Evolutionary conservation across 1,284 basidiomycete species (phyloP).

Genomic region (Microstroma glucosiphilum): DNA sequence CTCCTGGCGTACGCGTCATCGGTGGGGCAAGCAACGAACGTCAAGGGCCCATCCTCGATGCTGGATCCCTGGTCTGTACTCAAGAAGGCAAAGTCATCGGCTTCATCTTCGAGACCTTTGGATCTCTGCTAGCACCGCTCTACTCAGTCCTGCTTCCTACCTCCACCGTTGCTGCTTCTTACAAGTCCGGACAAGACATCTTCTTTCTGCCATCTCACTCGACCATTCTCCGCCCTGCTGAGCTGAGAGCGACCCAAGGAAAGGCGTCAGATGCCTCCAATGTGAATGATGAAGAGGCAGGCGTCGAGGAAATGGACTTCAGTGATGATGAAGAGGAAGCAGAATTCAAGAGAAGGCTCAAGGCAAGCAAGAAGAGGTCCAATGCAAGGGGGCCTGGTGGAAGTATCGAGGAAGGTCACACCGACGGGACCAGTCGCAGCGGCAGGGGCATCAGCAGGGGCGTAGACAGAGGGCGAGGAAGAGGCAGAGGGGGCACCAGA

Average conservation of each 20-base stretch:
- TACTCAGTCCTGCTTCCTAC: conserved; percentile 4
- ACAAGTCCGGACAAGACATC: not conserved
- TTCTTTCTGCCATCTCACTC: not conserved
- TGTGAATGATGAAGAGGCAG: conserved; percentile 2
- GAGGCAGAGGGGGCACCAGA: not conserved
- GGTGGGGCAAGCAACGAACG: not conserved
- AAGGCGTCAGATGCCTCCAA: not conserved
- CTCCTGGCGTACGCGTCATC: too few relatives aligned
- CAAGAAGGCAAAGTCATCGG: conserved; percentile 2
- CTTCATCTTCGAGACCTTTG: conserved; percentile 6
- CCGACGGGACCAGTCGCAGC: not conserved
- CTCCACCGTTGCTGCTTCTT: not conserved
- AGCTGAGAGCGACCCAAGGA: not conserved
- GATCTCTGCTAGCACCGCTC: not conserved
- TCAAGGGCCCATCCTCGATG: conserved; percentile 4
- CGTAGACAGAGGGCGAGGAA: not conserved
- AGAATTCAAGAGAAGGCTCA: conserved; percentile 2
- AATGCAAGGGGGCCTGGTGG: not conserved
- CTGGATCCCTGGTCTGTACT: conserved; percentile 1
- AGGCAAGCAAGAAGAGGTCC: not conserved
- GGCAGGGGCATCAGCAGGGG: not conserved
- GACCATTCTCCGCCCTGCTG: conserved; percentile 2
- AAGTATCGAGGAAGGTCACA: not conserved
- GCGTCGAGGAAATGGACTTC: conserved; percentile 6
- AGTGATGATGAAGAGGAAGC: conserved; percentile 6